Percentiles rank a stretch among this genome's conserved stretches.
phyloP scores from a whole-genome alignment of 352 stramenopile genomes.

The Phytophthora pisi region DNA sequence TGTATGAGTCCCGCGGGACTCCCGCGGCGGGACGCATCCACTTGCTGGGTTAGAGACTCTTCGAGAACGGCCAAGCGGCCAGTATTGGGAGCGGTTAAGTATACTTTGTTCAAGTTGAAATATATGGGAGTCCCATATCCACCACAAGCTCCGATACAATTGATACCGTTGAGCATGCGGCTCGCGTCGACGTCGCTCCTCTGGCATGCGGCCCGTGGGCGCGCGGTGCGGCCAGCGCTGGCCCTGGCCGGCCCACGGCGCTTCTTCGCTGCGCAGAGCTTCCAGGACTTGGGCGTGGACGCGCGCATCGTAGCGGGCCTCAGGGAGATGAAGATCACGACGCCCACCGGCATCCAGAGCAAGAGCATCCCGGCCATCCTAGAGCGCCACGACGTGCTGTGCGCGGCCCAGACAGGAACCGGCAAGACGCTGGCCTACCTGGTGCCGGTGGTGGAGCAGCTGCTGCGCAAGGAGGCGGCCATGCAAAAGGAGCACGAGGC shows the following conservation, averaged over 20 bases:
- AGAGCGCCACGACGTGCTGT: conserved; percentile 59
- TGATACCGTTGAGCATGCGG: conserved; percentile 1
- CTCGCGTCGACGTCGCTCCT: conserved; percentile 11
- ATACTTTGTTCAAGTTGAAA: too few relatives aligned
- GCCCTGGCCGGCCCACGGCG: background rate
- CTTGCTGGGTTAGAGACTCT: background rate
- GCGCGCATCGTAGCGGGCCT: conserved; percentile 46
- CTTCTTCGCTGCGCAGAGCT: conserved; percentile 26
- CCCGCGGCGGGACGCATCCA: background rate
- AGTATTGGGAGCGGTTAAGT: too few relatives aligned
- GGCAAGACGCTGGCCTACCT: conserved; percentile 76
- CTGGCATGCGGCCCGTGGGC: conserved; percentile 2
- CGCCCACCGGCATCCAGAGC: conserved; percentile 58
- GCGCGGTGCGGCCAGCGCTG: conserved; percentile 4
- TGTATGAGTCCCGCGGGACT: conserved; percentile 1
- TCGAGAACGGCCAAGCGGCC: background rate
- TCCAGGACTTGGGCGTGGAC: conserved; percentile 52
- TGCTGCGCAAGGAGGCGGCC: conserved; percentile 49
- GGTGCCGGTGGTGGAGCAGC: conserved; percentile 58
- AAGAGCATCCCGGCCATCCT: conserved; percentile 61
- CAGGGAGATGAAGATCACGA: conserved; percentile 51
- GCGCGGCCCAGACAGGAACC: conserved; percentile 66
- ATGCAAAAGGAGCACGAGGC: conserved; percentile 24
- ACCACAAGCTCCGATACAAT: background rate
- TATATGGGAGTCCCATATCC: too few relatives aligned